A percentile compares a stretch with the other conserved stretches of the same genome.
These are phyloP conservation scores for Monosporascus sp. DNA, from an alignment of 2,329 filamentous ascomycete genomes.

Conservation along the genomic window DNA sequence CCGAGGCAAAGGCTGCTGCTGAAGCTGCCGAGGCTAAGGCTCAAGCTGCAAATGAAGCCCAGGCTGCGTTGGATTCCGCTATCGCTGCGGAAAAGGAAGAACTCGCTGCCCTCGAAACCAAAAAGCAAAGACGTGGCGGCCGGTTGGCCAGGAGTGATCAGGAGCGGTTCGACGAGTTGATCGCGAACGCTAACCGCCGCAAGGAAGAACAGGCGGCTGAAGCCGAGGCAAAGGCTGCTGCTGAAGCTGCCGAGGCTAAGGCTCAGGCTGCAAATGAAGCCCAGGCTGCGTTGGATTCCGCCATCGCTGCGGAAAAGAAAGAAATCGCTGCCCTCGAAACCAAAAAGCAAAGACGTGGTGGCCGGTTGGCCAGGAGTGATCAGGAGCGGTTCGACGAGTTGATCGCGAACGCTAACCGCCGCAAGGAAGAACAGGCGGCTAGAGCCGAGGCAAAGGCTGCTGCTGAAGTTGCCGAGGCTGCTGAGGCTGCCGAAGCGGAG, in stretches of 20 bases:
- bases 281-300: constrained; percentile 1
- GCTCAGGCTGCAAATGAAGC: constrained; percentile 6
- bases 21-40: constrained; percentile 10
- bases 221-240: constrained; percentile 28
- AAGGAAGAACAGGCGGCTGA: constrained; percentile 28
- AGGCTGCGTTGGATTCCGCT: neutral
- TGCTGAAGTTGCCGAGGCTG: constrained; percentile 9
- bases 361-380: constrained; percentile 38
- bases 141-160: constrained; percentile 40
- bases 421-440: constrained; percentile 24
- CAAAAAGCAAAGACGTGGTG: constrained; percentile 45
- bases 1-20: constrained; percentile 27
- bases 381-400: constrained; percentile 37
- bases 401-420: constrained; percentile 29
- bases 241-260: constrained; percentile 9
- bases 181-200: constrained; percentile 28
- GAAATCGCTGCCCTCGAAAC: constrained; percentile 36
- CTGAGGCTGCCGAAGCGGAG: neutral
- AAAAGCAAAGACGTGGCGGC: constrained; percentile 43
- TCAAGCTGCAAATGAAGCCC: constrained; percentile 5
- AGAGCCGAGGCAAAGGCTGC: constrained; percentile 31
- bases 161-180: constrained; percentile 36
- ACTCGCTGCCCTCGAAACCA: constrained; percentile 36
- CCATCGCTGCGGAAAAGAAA: constrained; percentile 4
- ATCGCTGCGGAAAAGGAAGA: constrained; percentile 18